These are phyloP conservation scores for Talaromyces liani DNA, from an alignment of 495 filamentous ascomycete species.

Conservation along the genomic window DNA sequence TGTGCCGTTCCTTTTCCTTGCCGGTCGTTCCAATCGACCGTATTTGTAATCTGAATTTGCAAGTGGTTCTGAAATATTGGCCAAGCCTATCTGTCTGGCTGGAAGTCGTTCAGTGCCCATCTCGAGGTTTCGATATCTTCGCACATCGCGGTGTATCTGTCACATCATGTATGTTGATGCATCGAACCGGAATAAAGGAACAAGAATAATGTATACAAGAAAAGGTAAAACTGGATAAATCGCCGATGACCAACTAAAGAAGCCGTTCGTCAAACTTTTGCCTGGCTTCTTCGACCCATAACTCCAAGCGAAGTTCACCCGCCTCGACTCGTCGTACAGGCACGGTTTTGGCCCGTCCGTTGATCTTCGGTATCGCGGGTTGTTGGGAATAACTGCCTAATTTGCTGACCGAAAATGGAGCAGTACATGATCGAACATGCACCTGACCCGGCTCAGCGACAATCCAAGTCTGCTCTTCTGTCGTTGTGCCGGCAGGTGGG, in stretches of 20 bases:
- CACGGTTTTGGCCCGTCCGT: conserved; percentile 42
- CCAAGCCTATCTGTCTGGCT: neutral
- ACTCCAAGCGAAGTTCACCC: conserved; percentile 45
- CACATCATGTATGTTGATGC: neutral
- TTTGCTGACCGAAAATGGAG: conserved; percentile 39
- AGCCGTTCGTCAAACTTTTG: conserved; percentile 47
- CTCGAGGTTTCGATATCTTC: neutral
- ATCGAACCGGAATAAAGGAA: neutral
- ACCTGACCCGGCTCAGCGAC: conserved; percentile 45
- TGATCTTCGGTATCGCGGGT: conserved; percentile 24
- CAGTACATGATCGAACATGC: conserved; percentile 37
- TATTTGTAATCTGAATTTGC: neutral
- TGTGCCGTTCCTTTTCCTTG: neutral
- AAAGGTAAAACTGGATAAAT: neutral
- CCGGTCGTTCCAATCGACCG: neutral
- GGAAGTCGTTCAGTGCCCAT: neutral
- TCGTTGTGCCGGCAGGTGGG: conserved; percentile 63
- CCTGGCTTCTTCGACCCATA: conserved; percentile 50
- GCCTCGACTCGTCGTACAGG: conserved; percentile 47
- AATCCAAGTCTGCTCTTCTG: conserved; percentile 45
- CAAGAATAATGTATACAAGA: conserved; percentile 6
- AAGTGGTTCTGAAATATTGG: neutral
- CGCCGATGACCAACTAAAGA: neutral
- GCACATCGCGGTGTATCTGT: neutral
- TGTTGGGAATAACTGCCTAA: conserved; percentile 27